phyloP scores from a whole-genome alignment of 768 basidiomycete genomes.

The Tylopilus felleus region DNA sequence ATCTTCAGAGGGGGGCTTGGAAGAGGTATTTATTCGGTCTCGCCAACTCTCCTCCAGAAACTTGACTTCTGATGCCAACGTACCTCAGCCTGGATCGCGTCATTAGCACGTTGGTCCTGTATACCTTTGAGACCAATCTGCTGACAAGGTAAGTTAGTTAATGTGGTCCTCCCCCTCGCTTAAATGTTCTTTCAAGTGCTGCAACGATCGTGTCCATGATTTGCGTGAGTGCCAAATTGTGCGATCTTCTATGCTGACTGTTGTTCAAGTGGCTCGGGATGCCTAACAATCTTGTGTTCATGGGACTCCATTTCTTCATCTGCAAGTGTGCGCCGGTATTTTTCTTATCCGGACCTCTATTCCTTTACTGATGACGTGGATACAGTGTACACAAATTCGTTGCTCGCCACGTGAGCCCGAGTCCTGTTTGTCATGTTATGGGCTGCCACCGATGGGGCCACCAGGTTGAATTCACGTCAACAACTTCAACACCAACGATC shows the following conservation, averaged over 20 bases:
- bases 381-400: constrained; percentile 49
- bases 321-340: constrained; percentile 40
- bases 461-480: constrained; percentile 38
- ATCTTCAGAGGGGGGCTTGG: constrained; percentile 36
- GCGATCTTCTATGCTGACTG: not conserved
- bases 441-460: not conserved
- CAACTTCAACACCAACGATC: constrained; percentile 30
- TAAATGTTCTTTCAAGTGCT: constrained; percentile 25
- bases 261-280: constrained; percentile 42
- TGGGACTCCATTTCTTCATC: constrained; percentile 53
- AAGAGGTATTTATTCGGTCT: constrained; percentile 36
- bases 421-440: not conserved
- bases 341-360: not conserved
- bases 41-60: too few species aligned
- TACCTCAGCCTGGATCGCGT: constrained; percentile 42
- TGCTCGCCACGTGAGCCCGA: constrained; percentile 40
- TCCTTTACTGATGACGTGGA: not conserved
- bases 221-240: constrained; percentile 32
- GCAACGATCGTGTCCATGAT: constrained; percentile 41
- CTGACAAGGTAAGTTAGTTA: constrained; percentile 39
- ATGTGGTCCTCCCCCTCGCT: not conserved
- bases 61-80: not conserved
- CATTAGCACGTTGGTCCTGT: constrained; percentile 46
- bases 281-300: constrained; percentile 47
- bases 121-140: constrained; percentile 52